phyloP scores from a whole-genome alignment of 2,329 filamentous ascomycete species.

The Aaosphaeria arxii region DNA sequence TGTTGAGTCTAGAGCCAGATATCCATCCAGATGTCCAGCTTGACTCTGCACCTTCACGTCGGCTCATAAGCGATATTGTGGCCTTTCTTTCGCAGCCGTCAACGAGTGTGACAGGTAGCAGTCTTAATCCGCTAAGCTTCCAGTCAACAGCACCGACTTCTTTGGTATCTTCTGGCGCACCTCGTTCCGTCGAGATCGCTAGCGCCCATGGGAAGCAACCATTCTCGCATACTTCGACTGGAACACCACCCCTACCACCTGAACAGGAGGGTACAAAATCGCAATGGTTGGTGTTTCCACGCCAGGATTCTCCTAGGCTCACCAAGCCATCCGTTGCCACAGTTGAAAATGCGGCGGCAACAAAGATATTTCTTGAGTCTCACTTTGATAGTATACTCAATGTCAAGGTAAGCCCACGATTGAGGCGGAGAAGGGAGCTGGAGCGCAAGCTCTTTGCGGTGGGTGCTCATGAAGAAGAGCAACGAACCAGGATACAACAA shows the following conservation, averaged over 20 bases:
- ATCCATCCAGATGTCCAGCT: constrained; percentile 5
- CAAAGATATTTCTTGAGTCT: constrained; percentile 83
- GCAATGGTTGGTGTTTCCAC: constrained; percentile 29
- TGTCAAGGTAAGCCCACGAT: constrained; percentile 54
- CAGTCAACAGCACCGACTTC: constrained; percentile 36
- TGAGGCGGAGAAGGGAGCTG: constrained; percentile 59
- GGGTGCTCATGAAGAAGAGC: constrained; percentile 55
- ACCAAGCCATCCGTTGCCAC: constrained; percentile 52
- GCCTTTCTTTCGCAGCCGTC: constrained; percentile 23
- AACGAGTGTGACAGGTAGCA: constrained; percentile 23
- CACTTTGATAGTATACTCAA: constrained; percentile 71
- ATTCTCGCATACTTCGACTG: constrained; percentile 8
- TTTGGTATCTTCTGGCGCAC: constrained; percentile 28
- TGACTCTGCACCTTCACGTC: neutral
- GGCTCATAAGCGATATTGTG: constrained; percentile 12
- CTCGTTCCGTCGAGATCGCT: constrained; percentile 26
- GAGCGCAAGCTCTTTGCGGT: constrained; percentile 61
- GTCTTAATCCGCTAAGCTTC: constrained; percentile 19
- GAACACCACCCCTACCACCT: constrained; percentile 14
- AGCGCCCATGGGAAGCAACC: constrained; percentile 14
- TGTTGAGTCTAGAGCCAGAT: constrained; percentile 6
- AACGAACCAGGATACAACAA: constrained; percentile 51
- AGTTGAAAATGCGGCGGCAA: constrained; percentile 73
- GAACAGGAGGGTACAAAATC: constrained; percentile 12
- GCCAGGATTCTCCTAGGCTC: constrained; percentile 29